phyloP scores from a whole-genome alignment of 2,329 filamentous ascomycete species.

The Claviceps sp. region DNA sequence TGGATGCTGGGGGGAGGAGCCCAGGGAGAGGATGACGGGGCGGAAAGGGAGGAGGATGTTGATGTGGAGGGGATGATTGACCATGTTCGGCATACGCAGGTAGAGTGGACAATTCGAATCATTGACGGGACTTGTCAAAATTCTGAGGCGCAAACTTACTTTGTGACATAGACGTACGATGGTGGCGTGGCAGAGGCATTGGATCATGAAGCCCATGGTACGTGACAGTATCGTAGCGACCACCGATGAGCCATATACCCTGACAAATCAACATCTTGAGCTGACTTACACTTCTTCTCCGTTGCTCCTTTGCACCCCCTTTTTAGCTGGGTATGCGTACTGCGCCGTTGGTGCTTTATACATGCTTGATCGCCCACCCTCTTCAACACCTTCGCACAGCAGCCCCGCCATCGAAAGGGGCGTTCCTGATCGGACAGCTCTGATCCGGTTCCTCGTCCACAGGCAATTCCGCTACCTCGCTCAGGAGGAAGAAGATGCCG shows the following conservation, averaged over 20 bases:
- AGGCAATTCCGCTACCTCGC: conserved; percentile 51
- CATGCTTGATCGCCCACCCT: conserved; percentile 52
- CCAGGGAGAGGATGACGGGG: conserved; percentile 35
- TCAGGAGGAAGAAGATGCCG: conserved; percentile 26
- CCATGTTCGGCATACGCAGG: conserved; percentile 56
- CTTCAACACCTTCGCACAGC: conserved; percentile 10
- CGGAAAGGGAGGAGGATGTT: conserved; percentile 54
- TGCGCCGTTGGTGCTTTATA: conserved; percentile 69
- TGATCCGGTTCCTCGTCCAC: conserved; percentile 45
- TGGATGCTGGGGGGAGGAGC: conserved; percentile 63
- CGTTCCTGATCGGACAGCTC: conserved; percentile 16
- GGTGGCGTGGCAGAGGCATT: conserved; percentile 70
- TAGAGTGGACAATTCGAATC: conserved; percentile 6
- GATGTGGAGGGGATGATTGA: conserved; percentile 54
- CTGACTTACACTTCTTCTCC: background rate
- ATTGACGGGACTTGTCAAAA: too few relatives aligned
- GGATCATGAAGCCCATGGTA: conserved; percentile 73
- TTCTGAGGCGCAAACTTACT: background rate
- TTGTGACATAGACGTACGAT: conserved; percentile 53
- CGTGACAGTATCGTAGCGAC: conserved; percentile 9
- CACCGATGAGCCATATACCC: background rate
- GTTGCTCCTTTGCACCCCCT: background rate
- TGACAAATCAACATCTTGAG: too few relatives aligned
- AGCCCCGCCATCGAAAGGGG: conserved; percentile 21
- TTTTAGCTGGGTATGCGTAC: conserved; percentile 72